Evolutionary conservation across 2,329 filamentous ascomycete genomes (phyloP), one percentile per base, ranked within the genome.

Genomic region (Raffaelea deltoideospora): DNA sequence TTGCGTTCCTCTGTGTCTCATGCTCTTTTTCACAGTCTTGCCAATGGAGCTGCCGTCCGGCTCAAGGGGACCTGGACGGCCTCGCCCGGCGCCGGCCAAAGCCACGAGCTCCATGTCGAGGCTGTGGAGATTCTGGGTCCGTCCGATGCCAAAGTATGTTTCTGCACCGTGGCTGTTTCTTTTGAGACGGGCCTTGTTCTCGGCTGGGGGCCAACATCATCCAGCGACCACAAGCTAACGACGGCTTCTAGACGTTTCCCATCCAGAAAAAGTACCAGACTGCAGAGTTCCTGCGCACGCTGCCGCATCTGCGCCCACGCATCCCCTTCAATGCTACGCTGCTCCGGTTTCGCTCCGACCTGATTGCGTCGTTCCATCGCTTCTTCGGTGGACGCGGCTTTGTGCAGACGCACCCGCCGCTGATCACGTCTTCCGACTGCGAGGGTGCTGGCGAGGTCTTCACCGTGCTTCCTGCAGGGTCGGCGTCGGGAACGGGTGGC

Each of bases 391-490:
- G 64, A 20, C 68, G 74, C 41, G 67, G 74, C 38, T 88, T 83
- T 49, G 69, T 83, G 40, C 81, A 96, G 58, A 84, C 83, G 8
- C 88, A 96, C 47, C 84, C 90, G 4, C 90, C 90, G 5, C 77
- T 96, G 49, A 83, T 98, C 50, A 96, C 90, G 2, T 95, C 88
- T 1, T 94, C 88, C 0, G 90, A 98, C 50, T 98, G 90, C 51
- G 90, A 98, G 61, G 90, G 90, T 4, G 90, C 87, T 2, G 90
- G 90, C 1, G 87, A 96, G 53, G 88, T 92, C 15, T 98, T 98
- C 50, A 74, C 75, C 10, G 63, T 96, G 27, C 53, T 64, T 17
- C 64, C 35, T 19, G 34, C 35, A 13, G 34, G 17, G 33, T 22
- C 29, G 8, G 20, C 35, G 8, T 29, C 6, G 17, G 9, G 15